Evolutionary conservation across 139 green algal species (phyloP).

Genomic region (Haematococcus sp.): DNA sequence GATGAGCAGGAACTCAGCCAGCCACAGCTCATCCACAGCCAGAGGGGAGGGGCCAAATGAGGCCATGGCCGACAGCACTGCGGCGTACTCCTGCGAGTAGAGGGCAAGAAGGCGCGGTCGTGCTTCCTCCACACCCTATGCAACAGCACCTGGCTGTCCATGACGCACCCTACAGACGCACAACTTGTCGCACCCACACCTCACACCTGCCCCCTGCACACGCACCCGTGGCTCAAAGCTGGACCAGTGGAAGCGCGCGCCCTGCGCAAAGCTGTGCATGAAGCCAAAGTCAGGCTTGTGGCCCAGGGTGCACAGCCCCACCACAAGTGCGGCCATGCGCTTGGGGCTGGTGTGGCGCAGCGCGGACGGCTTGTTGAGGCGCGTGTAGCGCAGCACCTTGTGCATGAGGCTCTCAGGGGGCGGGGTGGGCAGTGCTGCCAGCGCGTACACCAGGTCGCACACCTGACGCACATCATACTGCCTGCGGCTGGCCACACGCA

Average conservation of each 20-base stretch:
- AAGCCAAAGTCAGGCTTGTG: slow-evolving; percentile 24
- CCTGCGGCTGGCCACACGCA: slow-evolving; percentile 1
- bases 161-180: too few relatives aligned
- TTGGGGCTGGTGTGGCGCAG: slow-evolving; percentile 10
- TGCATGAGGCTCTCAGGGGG: background rate
- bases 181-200: background rate
- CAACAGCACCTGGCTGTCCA: too few relatives aligned
- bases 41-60: background rate
- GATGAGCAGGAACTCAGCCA: slow-evolving; percentile 4
- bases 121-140: too few relatives aligned
- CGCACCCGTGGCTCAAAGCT: slow-evolving; percentile 15
- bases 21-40: background rate
- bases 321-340: slow-evolving; percentile 14
- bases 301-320: background rate
- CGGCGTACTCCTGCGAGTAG: slow-evolving; percentile 6
- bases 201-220: background rate
- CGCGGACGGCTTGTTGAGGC: background rate
- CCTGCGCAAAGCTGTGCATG: slow-evolving; percentile 24
- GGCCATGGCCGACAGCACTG: background rate
- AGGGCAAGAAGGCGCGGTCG: too few relatives aligned
- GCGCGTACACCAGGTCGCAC: slow-evolving; percentile 23
- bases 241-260: slow-evolving; percentile 19
- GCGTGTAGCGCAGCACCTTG: slow-evolving; percentile 1
- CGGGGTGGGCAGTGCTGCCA: slow-evolving; percentile 16
- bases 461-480: slow-evolving; percentile 18